Conservation (phyloP, 495 filamentous ascomycete genomes). For the Penicillium herquei region DNA sequence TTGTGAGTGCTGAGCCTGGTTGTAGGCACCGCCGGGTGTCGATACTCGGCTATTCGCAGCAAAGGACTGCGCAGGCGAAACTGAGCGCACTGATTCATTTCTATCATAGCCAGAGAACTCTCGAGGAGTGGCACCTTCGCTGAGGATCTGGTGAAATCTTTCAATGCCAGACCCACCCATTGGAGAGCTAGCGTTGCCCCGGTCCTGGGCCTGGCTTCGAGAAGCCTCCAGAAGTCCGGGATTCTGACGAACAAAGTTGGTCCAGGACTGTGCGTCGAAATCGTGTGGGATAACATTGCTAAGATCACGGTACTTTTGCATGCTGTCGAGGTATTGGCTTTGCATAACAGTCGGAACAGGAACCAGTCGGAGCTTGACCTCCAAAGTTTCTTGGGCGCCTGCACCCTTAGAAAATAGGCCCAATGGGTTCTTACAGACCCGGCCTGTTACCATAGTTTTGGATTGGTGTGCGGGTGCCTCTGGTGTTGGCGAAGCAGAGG, state of each 20-base stretch:
- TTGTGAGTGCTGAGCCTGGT: constrained; percentile 28
- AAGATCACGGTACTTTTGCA: constrained; percentile 59
- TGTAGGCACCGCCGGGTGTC: constrained; percentile 31
- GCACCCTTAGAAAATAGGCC: constrained; percentile 74
- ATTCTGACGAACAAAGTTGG: constrained; percentile 60
- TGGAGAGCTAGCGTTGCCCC: constrained; percentile 35
- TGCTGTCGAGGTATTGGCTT: constrained; percentile 63
- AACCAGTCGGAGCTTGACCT: constrained; percentile 87
- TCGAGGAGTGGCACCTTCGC: constrained; percentile 44
- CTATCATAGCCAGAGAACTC: constrained; percentile 34
- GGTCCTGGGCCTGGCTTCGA: constrained; percentile 30
- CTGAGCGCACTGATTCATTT: constrained; percentile 33
- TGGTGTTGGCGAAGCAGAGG: constrained; percentile 54
- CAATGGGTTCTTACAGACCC: constrained; percentile 80
- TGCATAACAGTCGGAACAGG: constrained; percentile 75
- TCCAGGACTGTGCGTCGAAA: constrained; percentile 71
- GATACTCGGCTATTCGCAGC: constrained; percentile 36
- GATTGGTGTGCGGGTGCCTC: constrained; percentile 58
- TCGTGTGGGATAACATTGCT: constrained; percentile 60
- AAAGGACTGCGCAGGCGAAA: constrained; percentile 38
- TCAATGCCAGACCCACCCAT: constrained; percentile 56
- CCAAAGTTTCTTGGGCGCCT: constrained; percentile 78
- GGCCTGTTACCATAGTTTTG: constrained; percentile 80
- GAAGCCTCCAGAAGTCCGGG: constrained; percentile 43
- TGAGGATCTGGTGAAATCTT: constrained; percentile 49